Base-by-base conservation (phyloP, 2,329 filamentous ascomycete genomes). In the Penicillium sp. region DNA sequence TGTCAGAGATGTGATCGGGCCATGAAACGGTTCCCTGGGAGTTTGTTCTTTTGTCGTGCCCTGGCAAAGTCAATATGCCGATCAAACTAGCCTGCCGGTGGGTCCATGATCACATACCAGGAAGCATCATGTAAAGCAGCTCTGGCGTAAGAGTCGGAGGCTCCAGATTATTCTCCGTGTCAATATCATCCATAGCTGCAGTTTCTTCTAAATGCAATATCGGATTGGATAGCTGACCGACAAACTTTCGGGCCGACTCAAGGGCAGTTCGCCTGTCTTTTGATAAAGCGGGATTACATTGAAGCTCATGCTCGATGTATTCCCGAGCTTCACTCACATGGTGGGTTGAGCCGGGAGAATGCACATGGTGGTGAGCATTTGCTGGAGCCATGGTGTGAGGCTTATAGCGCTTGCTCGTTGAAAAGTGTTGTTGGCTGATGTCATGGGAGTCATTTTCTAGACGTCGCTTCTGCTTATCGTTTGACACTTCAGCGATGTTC, bases 1-100 rank as follows among this genome's bases (percentile, higher is more conserved):
- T 59, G 39, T 63, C 49, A 4, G 60, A 59, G 13, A 66, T 64
- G 16, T 65, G 63, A 40, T 66, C 63, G 22, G 63, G 63, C 63
- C 63, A 65, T 21, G 39, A 32, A 10, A 59, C 29, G 29, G 49
- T 58, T n/a, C 58, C 59, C 21, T 63, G 60, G 4, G 60, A 65
- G 21, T 49, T 62, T 10, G 61, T 64, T 45, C 45, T 58, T 22
- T 47, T 59, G 36, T 64, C 60, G 5, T 54, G 22, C 7, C 60
- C 62, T 60, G 16, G 1, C 24, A 36, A 9, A 14, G 32, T 59
- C 14, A 63, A 38, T 16, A 38, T 6, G 3, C 4, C 13, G 3
- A 39, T 22, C 38, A 7, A 42, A 16, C 1, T 18, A 3, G 3
- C 5, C 6, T 10, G 11, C 13, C 11, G n/a, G 13, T 16, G 4